These are phyloP conservation scores for Microascus cirrosus DNA, from an alignment of 2,329 filamentous ascomycete genomes.

Conservation along the genomic window DNA sequence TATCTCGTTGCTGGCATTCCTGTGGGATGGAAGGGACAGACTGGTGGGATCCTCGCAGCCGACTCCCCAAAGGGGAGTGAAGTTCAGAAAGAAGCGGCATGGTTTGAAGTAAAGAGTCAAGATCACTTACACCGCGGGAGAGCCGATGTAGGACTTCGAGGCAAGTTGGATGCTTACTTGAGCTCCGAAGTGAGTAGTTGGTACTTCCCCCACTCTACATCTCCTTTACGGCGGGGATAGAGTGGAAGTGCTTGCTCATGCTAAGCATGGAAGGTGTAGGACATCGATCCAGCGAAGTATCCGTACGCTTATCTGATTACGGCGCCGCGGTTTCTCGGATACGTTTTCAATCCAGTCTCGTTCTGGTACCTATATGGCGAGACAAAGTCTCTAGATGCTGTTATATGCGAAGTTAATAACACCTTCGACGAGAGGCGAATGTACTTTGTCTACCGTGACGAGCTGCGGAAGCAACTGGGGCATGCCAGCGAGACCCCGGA, in stretches of 20 bases:
- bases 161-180: constrained; percentile 52
- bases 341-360: constrained; percentile 65
- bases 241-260: background rate
- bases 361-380: constrained; percentile 68
- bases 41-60: constrained; percentile 44
- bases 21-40: constrained; percentile 45
- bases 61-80: constrained; percentile 10
- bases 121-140: constrained; percentile 37
- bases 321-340: constrained; percentile 56
- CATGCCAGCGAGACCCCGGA: background rate
- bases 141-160: constrained; percentile 40
- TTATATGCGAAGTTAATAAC: constrained; percentile 67
- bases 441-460: constrained; percentile 43
- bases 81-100: background rate
- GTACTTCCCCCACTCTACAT: background rate
- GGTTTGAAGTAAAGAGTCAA: constrained; percentile 1
- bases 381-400: constrained; percentile 44
- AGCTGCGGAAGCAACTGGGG: background rate
- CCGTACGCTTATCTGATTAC: constrained; percentile 62
- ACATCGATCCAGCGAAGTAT: constrained; percentile 46
- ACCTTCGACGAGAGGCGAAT: constrained; percentile 62
- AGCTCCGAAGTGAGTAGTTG: constrained; percentile 34
- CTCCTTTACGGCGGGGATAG: background rate
- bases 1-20: constrained; percentile 61
- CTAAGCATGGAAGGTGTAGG: constrained; percentile 29